Evolutionary conservation across 2,329 filamentous ascomycete species (phyloP).

Genomic region (Penicillium sp.): DNA sequence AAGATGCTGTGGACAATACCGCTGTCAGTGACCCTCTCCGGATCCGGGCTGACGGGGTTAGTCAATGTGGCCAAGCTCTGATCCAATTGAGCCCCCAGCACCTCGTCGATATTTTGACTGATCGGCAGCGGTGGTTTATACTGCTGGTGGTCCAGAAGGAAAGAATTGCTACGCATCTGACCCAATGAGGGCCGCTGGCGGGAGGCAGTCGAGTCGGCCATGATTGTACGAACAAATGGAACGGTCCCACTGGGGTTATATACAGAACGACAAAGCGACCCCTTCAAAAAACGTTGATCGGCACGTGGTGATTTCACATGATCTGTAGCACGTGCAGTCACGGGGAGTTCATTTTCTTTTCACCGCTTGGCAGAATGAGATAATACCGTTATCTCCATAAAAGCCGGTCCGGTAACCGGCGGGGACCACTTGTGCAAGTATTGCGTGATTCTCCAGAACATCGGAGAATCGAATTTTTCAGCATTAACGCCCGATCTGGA

Average conservation of each 20-base stretch:
- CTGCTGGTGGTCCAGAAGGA: slow-evolving; percentile 47
- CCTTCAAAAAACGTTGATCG: slow-evolving; percentile 6
- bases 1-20: slow-evolving; percentile 46
- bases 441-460: slow-evolving; percentile 38
- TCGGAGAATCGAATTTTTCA: slow-evolving; percentile 32
- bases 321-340: background rate
- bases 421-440: slow-evolving; percentile 28
- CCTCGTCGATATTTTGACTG: slow-evolving; percentile 34
- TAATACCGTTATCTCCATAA: slow-evolving; percentile 1
- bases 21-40: slow-evolving; percentile 42
- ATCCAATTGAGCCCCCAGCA: slow-evolving; percentile 31
- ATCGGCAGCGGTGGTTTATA: slow-evolving; percentile 40
- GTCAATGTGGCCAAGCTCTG: slow-evolving; percentile 28
- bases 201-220: slow-evolving; percentile 29
- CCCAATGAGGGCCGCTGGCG: slow-evolving; percentile 42
- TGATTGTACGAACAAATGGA: slow-evolving; percentile 8
- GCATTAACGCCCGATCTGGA: slow-evolving; percentile 16
- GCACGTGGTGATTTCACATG: slow-evolving; percentile 10
- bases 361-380: background rate
- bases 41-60: slow-evolving; percentile 38
- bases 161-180: slow-evolving; percentile 42
- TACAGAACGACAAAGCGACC: background rate
- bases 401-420: slow-evolving; percentile 15
- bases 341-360: background rate
- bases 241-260: background rate